phyloP scores from a whole-genome alignment of 2,329 filamentous ascomycete genomes.

The Fonsecaea monophora region DNA sequence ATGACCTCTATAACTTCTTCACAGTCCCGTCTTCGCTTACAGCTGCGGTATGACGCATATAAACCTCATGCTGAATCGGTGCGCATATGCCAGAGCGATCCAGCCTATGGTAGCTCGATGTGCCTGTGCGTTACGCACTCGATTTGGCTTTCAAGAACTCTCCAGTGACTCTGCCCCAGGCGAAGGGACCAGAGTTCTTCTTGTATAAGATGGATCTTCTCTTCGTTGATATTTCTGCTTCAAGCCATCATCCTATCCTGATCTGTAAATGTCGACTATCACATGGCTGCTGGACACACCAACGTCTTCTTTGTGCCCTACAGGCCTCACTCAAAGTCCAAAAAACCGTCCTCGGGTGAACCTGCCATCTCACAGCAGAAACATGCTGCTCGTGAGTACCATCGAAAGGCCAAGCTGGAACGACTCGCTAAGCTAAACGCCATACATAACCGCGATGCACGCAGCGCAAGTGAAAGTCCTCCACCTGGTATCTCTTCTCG shows the following conservation, averaged over 20 bases:
- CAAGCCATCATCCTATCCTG: not conserved
- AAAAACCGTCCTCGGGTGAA: not conserved
- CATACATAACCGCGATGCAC: slow-evolving; percentile 9
- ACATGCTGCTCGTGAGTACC: slow-evolving; percentile 32
- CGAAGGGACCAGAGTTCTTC: not conserved
- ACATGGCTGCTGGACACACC: slow-evolving; percentile 18
- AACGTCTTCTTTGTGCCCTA: slow-evolving; percentile 32
- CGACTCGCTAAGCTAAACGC: slow-evolving; percentile 17
- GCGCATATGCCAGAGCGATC: slow-evolving; percentile 6
- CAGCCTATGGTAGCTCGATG: not conserved
- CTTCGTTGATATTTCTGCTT: not conserved
- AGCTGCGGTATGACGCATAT: slow-evolving; percentile 11
- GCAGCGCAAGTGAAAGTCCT: slow-evolving; percentile 2
- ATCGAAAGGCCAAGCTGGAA: slow-evolving; percentile 28
- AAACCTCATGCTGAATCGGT: not conserved
- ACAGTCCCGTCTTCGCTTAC: not conserved
- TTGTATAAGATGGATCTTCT: not conserved
- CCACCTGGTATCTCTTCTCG: not conserved
- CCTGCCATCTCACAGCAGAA: slow-evolving; percentile 28
- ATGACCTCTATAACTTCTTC: not conserved
- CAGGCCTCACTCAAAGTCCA: slow-evolving; percentile 8
- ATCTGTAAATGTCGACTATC: slow-evolving; percentile 7
- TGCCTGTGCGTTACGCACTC: not conserved
- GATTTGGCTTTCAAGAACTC: not conserved
- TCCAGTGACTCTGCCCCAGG: not conserved